Conservation (phyloP, 768 basidiomycete genomes). For the Tephrocybe sp. region DNA sequence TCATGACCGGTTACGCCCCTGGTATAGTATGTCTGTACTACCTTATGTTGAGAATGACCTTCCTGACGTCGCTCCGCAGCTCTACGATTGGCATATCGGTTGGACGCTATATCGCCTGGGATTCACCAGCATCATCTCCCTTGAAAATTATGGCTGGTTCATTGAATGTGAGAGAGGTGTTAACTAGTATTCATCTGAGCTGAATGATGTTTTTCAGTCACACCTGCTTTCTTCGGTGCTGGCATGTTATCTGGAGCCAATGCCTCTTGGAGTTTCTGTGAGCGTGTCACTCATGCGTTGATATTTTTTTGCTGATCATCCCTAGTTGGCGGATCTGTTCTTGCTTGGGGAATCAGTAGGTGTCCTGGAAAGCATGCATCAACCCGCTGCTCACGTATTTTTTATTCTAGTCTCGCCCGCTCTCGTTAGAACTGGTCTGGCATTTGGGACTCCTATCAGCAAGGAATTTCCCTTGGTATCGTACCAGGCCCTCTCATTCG, state of each 20-base stretch:
- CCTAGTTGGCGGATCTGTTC: slow-evolving; percentile 49
- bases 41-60: background rate
- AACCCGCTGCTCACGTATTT: background rate
- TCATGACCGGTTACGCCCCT: slow-evolving; percentile 57
- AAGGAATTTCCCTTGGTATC: slow-evolving; percentile 43
- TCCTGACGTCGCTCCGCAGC: slow-evolving; percentile 20
- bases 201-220: slow-evolving; percentile 27
- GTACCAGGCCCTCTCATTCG: slow-evolving; percentile 46
- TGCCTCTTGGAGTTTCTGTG: slow-evolving; percentile 58
- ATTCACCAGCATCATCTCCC: slow-evolving; percentile 57
- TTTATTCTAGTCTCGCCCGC: slow-evolving; percentile 45
- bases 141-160: slow-evolving; percentile 61
- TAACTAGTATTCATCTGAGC: no score
- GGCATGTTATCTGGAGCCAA: slow-evolving; percentile 61
- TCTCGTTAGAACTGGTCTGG: slow-evolving; percentile 51
- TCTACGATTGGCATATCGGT: slow-evolving; percentile 66
- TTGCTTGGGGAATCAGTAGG: slow-evolving; percentile 62
- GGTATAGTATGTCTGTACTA: slow-evolving; percentile 45
- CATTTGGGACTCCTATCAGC: slow-evolving; percentile 39
- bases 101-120: slow-evolving; percentile 60
- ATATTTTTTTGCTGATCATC: background rate
- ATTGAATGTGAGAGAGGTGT: slow-evolving; percentile 55
- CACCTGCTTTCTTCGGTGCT: slow-evolving; percentile 59
- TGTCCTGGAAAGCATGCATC: slow-evolving; percentile 2
- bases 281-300: background rate